Evolutionary conservation across 1,284 basidiomycete genomes (phyloP).

Genomic region (Leccinum angustisporum): DNA sequence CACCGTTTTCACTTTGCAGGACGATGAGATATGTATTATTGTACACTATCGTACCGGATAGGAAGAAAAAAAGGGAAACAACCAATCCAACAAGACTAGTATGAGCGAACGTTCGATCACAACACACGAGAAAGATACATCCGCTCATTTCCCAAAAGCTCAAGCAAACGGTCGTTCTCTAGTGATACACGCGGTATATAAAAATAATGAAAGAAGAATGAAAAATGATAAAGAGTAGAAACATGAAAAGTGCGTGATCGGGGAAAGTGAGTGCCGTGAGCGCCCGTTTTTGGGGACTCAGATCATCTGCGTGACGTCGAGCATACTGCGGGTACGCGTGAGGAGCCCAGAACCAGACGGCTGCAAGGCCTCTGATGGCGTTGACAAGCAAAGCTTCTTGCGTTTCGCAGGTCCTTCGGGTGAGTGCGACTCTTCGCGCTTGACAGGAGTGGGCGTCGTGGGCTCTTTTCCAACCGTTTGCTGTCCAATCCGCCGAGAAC

Average conservation of each 20-base stretch:
- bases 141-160: conserved; percentile 2
- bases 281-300: background rate
- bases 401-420: conserved; percentile 17
- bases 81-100: background rate
- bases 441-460: conserved; percentile 3
- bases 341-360: background rate
- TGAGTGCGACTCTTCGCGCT: conserved; percentile 1
- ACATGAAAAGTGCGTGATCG: background rate
- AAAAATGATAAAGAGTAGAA: too few relatives aligned
- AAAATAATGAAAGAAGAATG: background rate
- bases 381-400: conserved; percentile 12
- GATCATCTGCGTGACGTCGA: conserved; percentile 3
- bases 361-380: background rate
- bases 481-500: background rate
- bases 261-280: background rate
- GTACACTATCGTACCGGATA: background rate
- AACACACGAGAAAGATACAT: background rate
- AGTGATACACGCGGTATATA: conserved; percentile 1
- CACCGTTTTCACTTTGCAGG: conserved; percentile 7
- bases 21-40: background rate
- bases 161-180: conserved; percentile 1
- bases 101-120: background rate
- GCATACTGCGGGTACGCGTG: conserved; percentile 4
- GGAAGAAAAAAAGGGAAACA: background rate
- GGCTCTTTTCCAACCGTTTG: background rate